Conservation (phyloP, 2,329 filamentous ascomycete species). For the Arthrobotrys pseudoclavata region DNA sequence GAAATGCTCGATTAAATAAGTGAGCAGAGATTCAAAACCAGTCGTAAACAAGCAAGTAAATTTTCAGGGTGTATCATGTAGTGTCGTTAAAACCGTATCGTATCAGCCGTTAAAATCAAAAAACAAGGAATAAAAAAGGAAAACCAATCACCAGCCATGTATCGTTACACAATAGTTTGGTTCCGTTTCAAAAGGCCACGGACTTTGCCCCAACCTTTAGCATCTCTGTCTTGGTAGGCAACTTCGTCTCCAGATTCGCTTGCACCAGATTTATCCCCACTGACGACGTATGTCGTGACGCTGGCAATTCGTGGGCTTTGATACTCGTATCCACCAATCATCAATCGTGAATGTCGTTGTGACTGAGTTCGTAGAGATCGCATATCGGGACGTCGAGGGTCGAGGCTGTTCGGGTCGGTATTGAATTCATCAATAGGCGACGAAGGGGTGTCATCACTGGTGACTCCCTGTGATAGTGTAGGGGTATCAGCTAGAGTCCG, state of each 20-base stretch:
- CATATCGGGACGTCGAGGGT: conserved; percentile 41
- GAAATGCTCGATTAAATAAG: conserved; percentile 53
- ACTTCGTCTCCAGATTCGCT: conserved; percentile 52
- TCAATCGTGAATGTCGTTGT: conserved; percentile 56
- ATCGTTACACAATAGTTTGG: conserved; percentile 48
- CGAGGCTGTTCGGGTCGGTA: conserved; percentile 38
- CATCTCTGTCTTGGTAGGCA: conserved; percentile 26
- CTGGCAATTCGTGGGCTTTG: conserved; percentile 56
- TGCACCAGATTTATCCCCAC: conserved; percentile 40
- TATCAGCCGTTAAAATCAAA: conserved; percentile 28
- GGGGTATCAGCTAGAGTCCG: conserved; percentile 42
- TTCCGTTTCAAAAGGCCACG: conserved; percentile 54
- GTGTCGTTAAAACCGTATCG: conserved; percentile 35
- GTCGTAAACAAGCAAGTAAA: conserved; percentile 8
- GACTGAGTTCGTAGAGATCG: conserved; percentile 44
- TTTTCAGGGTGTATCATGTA: conserved; percentile 22
- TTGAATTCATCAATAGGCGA: conserved; percentile 50
- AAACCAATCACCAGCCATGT: conserved; percentile 20
- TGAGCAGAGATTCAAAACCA: conserved; percentile 32
- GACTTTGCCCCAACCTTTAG: conserved; percentile 57
- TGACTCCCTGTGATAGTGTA: conserved; percentile 46
- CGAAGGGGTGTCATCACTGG: conserved; percentile 47
- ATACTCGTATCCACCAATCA: conserved; percentile 57
- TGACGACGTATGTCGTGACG: conserved; percentile 39
- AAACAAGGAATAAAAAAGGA: conserved; percentile 2